Base-by-base conservation (phyloP, 2,329 filamentous ascomycete genomes). In the Ophiognomonia clavigignenti-juglandacearum region DNA sequence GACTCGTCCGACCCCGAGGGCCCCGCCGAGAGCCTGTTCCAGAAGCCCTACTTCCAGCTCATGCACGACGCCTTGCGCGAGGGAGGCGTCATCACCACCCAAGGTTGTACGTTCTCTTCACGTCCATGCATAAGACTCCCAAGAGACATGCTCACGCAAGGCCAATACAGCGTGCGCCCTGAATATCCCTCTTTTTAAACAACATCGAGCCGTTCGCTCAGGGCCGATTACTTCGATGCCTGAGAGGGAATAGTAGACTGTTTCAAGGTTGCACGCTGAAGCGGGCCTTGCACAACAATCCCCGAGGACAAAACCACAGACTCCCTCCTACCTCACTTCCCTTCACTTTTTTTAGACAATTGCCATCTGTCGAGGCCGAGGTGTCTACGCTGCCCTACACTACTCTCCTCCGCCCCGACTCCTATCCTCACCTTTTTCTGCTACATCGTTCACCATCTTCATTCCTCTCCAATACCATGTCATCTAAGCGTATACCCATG, bases 11-110 rank as follows among this genome's bases (percentile, higher is more conserved):
- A 98, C 69, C 93, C 93, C 47, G 93, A 97, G 68, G 93, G 93
- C 55, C 93, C 93, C 26, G 93, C 93, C 59, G 91, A 97, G 82
- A 85, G 81, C 62, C 81, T 98, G 56, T 98, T 98, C 86, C 82
- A 97, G 81, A 96, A 96, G 80, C 86, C 90, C 53, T 98, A 98
- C 82, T 98, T 97, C 72, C 79, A 96, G 79, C 84, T 98, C 59
- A 81, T 98, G 54, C 78, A 86, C 69, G 87, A 85, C 64, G 93
- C 93, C 61, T 83, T 97, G 61, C 84, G 88, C 58, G 89, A 96
- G 63, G 92, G 91, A 72, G 93, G 93, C 76, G 90, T 98, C 66
- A 97, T 98, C 74, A 92, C 90, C 73, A 98, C 93, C 67, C 93
- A 98, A 96, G 93, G 93, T 98, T 95, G 89, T 95, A 90, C 81